Evolutionary conservation across 2,329 filamentous ascomycete genomes (phyloP), one percentile per base, ranked within the genome.

Genomic region (Xylariaceae sp.): DNA sequence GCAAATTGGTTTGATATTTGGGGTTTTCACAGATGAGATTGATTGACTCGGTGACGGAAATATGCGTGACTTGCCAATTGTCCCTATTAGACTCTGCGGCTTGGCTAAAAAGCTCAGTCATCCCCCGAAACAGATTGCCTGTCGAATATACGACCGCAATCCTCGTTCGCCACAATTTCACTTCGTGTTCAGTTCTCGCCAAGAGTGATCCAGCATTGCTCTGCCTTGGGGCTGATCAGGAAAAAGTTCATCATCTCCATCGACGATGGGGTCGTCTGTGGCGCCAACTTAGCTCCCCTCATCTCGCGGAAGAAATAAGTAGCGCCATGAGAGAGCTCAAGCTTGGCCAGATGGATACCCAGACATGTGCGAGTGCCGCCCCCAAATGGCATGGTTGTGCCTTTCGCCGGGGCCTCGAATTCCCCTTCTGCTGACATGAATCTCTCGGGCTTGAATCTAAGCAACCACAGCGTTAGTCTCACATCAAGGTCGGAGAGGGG

Each of bases 181-280:
- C n/a, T n/a, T n/a, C n/a, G n/a, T n/a, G 26, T 29, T n/a, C n/a
- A 29, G 26, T 29, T 29, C 26, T n/a, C n/a, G 31, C 31, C 9
- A 9, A 35, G 34, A 9, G 8, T 35, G 9, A 35, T 19, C 15
- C 15, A 7, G 18, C 34, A 35, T 9, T 22, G 12, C 7, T 35
- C 6, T 9, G 7, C 34, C 17, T 9, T 9, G 9, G 34, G 34
- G 7, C 7, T 9, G 12, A 35, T 15, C 16, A 35, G 12, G 34
- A 35, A 35, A 9, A 7, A 19, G 18, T 35, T 35, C 17, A 9
- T 19, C 34, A 35, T 35, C 34, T 35, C 34, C 34, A 35, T 35
- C 7, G 9, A 18, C 9, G 16, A 7, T 9, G 16, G 7, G 8
- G 15, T 18, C 12, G 18, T 19, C 7, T 17, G 9, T 7, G 15